Conservation (phyloP, 148 eudicot species). For the Silene latifolia region DNA sequence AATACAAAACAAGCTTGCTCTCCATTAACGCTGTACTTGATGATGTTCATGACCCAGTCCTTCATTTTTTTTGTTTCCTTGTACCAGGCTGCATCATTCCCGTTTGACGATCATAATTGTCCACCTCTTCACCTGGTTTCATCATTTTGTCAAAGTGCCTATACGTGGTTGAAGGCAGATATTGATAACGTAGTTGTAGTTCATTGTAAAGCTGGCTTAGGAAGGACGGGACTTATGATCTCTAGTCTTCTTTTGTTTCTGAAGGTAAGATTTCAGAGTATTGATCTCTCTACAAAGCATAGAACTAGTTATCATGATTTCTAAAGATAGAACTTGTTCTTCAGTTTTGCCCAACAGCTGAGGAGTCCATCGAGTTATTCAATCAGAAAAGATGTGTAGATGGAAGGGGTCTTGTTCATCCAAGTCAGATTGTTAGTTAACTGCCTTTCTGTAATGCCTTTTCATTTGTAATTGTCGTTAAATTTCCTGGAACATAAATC, state of each 20-base stretch:
- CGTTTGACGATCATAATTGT: slow-evolving; percentile 98
- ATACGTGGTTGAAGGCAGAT: slow-evolving; percentile 85
- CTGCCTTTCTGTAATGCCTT: slow-evolving; percentile 8
- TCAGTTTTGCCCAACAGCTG: slow-evolving; percentile 88
- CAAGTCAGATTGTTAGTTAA: slow-evolving; percentile 88
- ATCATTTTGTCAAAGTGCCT: slow-evolving; percentile 86
- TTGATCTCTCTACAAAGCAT: slow-evolving; percentile 10
- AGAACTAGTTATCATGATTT: slow-evolving; percentile 6
- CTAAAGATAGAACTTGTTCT: slow-evolving; percentile 11
- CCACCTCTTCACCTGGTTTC: slow-evolving; percentile 78
- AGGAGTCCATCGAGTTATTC: slow-evolving; percentile 80
- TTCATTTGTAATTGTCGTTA: not conserved
- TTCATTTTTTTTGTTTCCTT: not conserved
- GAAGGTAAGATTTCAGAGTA: slow-evolving; percentile 45
- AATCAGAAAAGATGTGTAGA: slow-evolving; percentile 91
- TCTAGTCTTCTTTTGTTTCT: slow-evolving; percentile 81
- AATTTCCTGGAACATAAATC: slow-evolving; percentile 6
- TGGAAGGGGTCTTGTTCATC: slow-evolving; percentile 83
- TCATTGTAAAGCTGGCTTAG: slow-evolving; percentile 96
- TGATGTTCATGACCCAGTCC: not conserved
- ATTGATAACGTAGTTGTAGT: slow-evolving; percentile 85
- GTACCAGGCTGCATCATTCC: slow-evolving; percentile 83
- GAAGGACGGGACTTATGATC: slow-evolving; percentile 94
- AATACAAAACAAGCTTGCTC: not conserved
- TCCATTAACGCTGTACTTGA: not conserved